These are phyloP conservation scores for Lichtheimia ornata DNA, from an alignment of 371 early-diverging fungal genomes.

Conservation along the genomic window DNA sequence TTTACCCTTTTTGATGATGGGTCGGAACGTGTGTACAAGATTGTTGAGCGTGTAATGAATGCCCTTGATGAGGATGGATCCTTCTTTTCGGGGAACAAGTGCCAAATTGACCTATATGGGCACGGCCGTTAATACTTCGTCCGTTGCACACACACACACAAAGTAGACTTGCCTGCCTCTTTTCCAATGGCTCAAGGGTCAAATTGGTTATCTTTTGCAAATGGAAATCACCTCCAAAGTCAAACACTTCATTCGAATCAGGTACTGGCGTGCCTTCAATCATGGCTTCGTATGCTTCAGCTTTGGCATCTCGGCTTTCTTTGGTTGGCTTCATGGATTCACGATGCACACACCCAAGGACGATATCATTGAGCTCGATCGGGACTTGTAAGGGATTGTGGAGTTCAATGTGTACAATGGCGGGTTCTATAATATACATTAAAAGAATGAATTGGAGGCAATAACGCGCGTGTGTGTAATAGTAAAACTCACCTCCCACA, in stretches of 20 bases:
- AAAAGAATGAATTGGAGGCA: background rate
- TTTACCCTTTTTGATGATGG: conserved; percentile 70
- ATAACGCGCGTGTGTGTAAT: background rate
- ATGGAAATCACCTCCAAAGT: conserved; percentile 49
- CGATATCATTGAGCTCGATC: conserved; percentile 59
- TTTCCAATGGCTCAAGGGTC: conserved; percentile 55
- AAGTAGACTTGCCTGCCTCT: conserved; percentile 35
- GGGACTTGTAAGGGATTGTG: conserved; percentile 68
- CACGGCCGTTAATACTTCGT: too few species aligned
- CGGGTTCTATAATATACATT: conserved; percentile 55
- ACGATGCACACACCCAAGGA: conserved; percentile 61
- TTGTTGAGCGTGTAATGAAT: conserved; percentile 79
- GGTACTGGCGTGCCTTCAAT: conserved; percentile 26
- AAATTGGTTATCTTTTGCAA: conserved; percentile 54
- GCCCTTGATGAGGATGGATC: conserved; percentile 73
- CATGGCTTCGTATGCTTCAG: conserved; percentile 32
- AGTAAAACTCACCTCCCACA: conserved; percentile 60
- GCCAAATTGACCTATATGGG: conserved; percentile 66
- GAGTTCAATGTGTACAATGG: conserved; percentile 63
- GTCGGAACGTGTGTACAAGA: conserved; percentile 68
- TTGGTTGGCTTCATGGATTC: conserved; percentile 35
- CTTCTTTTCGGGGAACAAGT: conserved; percentile 74
- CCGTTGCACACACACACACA: background rate
- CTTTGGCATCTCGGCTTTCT: conserved; percentile 16
- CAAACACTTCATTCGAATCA: conserved; percentile 25